A percentile compares a stretch with the other conserved stretches of the same genome.
Evolutionary conservation across 2,329 filamentous ascomycete species (phyloP).

Genomic region (Exophiala spinifera): DNA sequence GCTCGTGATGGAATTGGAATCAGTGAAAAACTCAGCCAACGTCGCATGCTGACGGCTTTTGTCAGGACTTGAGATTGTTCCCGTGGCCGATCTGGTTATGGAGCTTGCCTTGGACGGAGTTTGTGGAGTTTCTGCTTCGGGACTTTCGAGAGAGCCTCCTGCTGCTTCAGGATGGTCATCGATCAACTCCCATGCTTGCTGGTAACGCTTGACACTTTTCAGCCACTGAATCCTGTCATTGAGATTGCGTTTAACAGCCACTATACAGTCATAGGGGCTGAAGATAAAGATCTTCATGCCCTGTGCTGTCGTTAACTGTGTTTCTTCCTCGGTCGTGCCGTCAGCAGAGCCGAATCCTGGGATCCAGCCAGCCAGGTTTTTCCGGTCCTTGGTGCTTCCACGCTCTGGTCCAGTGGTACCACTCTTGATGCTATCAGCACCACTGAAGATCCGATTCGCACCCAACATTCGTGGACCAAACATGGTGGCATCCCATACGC

Average conservation of each 20-base stretch:
- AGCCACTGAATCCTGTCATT: constrained; percentile 85
- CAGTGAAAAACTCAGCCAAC: constrained; percentile 66
- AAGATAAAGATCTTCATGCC: constrained; percentile 87
- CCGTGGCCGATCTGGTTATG: constrained; percentile 27
- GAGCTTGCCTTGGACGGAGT: constrained; percentile 38
- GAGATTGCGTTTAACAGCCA: constrained; percentile 82
- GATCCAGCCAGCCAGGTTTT: constrained; percentile 55
- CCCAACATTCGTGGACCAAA: constrained; percentile 70
- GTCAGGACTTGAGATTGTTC: constrained; percentile 31
- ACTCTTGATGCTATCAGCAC: constrained; percentile 69
- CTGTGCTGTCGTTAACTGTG: constrained; percentile 51
- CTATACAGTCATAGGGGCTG: constrained; percentile 93
- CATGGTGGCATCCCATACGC: constrained; percentile 87
- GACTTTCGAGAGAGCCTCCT: constrained; percentile 38
- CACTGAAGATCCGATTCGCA: constrained; percentile 60
- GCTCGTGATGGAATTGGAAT: constrained; percentile 64
- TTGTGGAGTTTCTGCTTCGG: constrained; percentile 37
- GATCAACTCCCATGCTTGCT: constrained; percentile 83
- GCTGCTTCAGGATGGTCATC: constrained; percentile 78
- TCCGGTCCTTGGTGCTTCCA: constrained; percentile 48
- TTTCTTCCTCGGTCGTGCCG: constrained; percentile 39
- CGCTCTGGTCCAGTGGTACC: constrained; percentile 51
- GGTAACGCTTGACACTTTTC: constrained; percentile 73
- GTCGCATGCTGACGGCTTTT: constrained; percentile 41
- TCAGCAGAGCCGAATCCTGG: constrained; percentile 39